These are phyloP conservation scores for Talaromyces sp. DNA, from an alignment of 2,329 filamentous ascomycete species.

Conservation along the genomic window DNA sequence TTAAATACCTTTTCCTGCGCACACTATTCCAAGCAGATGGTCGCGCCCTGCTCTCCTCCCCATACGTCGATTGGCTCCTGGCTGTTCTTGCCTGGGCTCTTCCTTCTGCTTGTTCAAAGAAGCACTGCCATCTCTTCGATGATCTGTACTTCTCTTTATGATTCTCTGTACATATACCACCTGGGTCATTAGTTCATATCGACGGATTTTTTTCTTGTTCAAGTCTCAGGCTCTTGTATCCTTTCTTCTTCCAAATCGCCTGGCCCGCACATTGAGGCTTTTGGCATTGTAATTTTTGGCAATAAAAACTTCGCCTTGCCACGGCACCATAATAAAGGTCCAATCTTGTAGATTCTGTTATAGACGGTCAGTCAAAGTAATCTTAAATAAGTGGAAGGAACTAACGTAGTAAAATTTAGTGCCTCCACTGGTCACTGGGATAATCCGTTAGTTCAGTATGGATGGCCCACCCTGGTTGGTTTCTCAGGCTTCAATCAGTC, in stretches of 20 bases:
- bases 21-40: constrained; percentile 16
- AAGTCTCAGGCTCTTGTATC: neutral
- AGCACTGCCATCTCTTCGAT: constrained; percentile 22
- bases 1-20: constrained; percentile 18
- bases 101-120: constrained; percentile 5
- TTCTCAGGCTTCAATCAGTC: no score
- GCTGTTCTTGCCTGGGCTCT: constrained; percentile 8
- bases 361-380: neutral
- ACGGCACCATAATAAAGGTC: neutral
- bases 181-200: constrained; percentile 24
- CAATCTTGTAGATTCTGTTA: neutral
- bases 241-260: neutral
- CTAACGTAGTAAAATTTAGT: no score
- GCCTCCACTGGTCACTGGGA: no score
- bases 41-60: neutral
- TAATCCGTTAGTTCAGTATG: no score
- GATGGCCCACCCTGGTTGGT: no score
- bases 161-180: constrained; percentile 33
- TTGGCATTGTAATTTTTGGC: neutral
- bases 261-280: neutral
- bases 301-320: neutral
- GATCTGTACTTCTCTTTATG: constrained; percentile 16
- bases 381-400: no score
- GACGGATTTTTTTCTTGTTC: constrained; percentile 9
- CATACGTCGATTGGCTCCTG: neutral